Percentiles rank a stretch among this genome's conserved stretches.
Conservation (phyloP, 768 basidiomycete genomes). For the Lentinus brumalis region DNA sequence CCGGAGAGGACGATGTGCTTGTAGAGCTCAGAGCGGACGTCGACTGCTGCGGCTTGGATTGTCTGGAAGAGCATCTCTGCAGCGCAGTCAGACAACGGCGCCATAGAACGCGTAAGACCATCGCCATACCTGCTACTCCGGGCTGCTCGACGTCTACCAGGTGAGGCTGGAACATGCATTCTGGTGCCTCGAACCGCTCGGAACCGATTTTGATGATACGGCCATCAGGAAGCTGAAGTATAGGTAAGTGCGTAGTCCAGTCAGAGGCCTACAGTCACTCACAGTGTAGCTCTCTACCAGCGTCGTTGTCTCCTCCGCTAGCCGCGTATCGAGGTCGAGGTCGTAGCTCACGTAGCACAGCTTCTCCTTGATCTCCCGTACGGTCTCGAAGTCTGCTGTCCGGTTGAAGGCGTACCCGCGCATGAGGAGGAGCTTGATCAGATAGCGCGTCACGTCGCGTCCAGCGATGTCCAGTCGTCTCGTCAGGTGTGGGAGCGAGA, state of each 20-base stretch:
- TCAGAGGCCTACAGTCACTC: slow-evolving; percentile 22
- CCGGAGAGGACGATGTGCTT: slow-evolving; percentile 98
- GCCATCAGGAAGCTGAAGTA: slow-evolving; percentile 83
- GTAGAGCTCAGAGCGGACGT: slow-evolving; percentile 88
- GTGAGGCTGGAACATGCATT: slow-evolving; percentile 99
- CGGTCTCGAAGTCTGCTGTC: slow-evolving; percentile 99
- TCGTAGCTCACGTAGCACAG: slow-evolving; percentile 97
- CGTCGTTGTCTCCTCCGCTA: slow-evolving; percentile 95
- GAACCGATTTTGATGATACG: slow-evolving; percentile 97
- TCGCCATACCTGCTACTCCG: slow-evolving; percentile 79
- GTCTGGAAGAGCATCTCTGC: slow-evolving; percentile 96
- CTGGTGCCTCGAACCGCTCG: slow-evolving; percentile 97
- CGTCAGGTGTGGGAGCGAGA: slow-evolving; percentile 92
- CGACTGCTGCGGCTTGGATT: slow-evolving; percentile 89
- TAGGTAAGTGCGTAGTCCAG: background rate
- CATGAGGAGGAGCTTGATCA: slow-evolving; percentile 99
- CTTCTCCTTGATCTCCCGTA: slow-evolving; percentile 98
- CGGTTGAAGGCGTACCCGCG: slow-evolving; percentile 99
- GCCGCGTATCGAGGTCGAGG: slow-evolving; percentile 89
- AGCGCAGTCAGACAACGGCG: background rate
- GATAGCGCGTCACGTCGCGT: slow-evolving; percentile 95
- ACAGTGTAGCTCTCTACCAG: slow-evolving; percentile 97
- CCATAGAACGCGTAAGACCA: too few species aligned
- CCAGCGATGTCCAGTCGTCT: slow-evolving; percentile 96
- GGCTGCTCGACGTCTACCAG: slow-evolving; percentile 97